A percentile compares a stretch with the other conserved stretches of the same genome.
These are phyloP conservation scores for Passiflora organensis DNA, from an alignment of 345 rosid species.

Conservation along the genomic window DNA sequence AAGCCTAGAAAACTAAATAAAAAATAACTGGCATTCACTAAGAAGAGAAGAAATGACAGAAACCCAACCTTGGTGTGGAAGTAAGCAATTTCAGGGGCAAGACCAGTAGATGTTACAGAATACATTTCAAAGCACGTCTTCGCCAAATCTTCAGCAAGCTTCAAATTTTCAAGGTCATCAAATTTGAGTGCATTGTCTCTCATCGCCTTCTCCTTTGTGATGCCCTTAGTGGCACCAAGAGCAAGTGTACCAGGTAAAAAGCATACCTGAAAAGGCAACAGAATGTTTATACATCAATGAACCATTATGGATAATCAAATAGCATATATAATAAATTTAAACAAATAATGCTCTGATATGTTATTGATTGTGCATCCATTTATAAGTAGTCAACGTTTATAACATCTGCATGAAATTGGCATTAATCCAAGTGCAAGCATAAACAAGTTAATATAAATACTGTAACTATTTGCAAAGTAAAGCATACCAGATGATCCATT, in stretches of 20 bases:
- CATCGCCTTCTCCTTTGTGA: conserved; percentile 74
- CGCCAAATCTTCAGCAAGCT: conserved; percentile 90
- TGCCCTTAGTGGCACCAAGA: conserved; percentile 92
- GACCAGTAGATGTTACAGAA: conserved; percentile 89
- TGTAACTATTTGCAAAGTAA: conserved; percentile 6
- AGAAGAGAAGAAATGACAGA: not conserved
- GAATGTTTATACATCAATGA: conserved; percentile 3
- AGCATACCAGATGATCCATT: conserved; percentile 97
- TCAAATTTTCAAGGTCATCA: conserved; percentile 84
- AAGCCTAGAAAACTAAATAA: conserved; percentile 8
- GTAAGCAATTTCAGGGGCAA: conserved; percentile 96
- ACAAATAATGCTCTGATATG: not conserved
- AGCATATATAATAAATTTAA: not conserved
- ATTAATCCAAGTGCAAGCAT: too few relatives aligned
- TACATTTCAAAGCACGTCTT: conserved; percentile 96
- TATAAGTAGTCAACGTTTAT: too few relatives aligned
- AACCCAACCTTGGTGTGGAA: conserved; percentile 74
- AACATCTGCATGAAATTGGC: too few relatives aligned
- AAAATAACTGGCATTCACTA: not conserved
- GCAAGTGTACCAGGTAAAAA: conserved; percentile 95
- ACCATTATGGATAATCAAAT: not conserved
- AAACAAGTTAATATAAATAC: not conserved
- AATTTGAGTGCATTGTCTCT: conserved; percentile 70
- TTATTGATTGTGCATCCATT: too few relatives aligned
- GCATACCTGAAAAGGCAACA: conserved; percentile 55